These are phyloP conservation scores for Malassezia dermatis DNA, from an alignment of 1,284 basidiomycete genomes.

Conservation along the genomic window DNA sequence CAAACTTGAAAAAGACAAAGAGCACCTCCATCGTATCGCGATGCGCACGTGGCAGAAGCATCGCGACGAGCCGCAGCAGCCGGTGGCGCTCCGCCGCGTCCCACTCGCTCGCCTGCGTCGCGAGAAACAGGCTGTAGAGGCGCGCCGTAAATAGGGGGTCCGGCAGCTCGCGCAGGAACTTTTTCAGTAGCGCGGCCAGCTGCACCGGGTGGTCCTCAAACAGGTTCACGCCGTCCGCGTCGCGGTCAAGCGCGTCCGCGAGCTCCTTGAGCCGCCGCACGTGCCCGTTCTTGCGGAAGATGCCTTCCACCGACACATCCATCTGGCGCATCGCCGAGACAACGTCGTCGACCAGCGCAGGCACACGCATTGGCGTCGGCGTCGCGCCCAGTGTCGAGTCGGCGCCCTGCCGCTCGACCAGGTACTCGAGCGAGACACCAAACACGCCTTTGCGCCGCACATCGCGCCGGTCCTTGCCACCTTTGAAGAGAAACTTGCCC, in stretches of 20 bases:
- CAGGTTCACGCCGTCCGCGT: constrained; percentile 70
- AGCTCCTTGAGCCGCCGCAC: constrained; percentile 83
- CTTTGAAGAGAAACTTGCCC: constrained; percentile 83
- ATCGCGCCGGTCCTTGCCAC: constrained; percentile 61
- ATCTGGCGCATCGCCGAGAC: constrained; percentile 97
- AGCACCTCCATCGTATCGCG: constrained; percentile 95
- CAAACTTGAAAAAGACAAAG: constrained; percentile 98
- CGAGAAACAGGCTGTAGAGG: constrained; percentile 76
- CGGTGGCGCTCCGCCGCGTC: constrained; percentile 64
- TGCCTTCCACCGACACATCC: constrained; percentile 98
- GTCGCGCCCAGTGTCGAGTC: constrained; percentile 85
- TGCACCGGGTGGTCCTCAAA: constrained; percentile 94
- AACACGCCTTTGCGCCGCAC: constrained; percentile 60
- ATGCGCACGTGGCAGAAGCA: constrained; percentile 81
- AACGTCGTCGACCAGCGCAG: constrained; percentile 94
- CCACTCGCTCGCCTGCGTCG: constrained; percentile 64
- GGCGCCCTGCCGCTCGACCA: constrained; percentile 88
- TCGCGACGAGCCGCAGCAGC: constrained; percentile 72
- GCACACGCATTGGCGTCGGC: constrained; percentile 72
- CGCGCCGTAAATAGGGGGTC: constrained; percentile 93
- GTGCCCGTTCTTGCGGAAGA: constrained; percentile 97
- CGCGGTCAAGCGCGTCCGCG: constrained; percentile 83
- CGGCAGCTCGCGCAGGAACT: constrained; percentile 89
- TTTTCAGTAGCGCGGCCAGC: constrained; percentile 88
- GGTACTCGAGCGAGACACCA: constrained; percentile 77